Percentiles rank a stretch among this genome's conserved stretches.
These are phyloP conservation scores for Coemansia furcata DNA, from an alignment of 192 early-diverging fungal genomes.

Conservation along the genomic window DNA sequence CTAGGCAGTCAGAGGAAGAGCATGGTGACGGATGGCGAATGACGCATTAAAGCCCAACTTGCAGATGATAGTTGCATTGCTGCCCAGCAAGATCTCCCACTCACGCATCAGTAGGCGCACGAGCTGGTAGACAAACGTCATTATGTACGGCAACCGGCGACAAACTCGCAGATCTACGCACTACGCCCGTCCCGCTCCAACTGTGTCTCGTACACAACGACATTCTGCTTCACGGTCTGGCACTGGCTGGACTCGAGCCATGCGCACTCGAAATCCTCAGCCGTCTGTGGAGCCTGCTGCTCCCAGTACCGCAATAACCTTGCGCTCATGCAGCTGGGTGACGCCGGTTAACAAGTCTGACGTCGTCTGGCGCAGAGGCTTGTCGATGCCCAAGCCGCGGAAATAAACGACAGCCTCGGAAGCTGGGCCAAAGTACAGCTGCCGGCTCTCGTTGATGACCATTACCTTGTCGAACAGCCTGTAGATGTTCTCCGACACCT, in stretches of 20 bases:
- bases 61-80: constrained; percentile 54
- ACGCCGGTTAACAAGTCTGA: constrained; percentile 67
- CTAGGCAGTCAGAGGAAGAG: constrained; percentile 64
- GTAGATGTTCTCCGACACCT: constrained; percentile 73
- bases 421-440: constrained; percentile 59
- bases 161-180: constrained; percentile 46
- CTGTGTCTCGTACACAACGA: constrained; percentile 47
- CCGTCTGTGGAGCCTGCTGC: constrained; percentile 52
- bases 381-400: constrained; percentile 50
- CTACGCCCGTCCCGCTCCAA: constrained; percentile 37
- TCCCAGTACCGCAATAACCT: constrained; percentile 56
- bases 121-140: constrained; percentile 64
- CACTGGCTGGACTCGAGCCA: constrained; percentile 54
- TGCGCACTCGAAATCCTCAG: constrained; percentile 62
- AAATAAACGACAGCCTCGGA: constrained; percentile 54
- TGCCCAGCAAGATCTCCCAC: constrained; percentile 60
- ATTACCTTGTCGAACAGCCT: constrained; percentile 59
- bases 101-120: constrained; percentile 61
- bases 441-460: constrained; percentile 50
- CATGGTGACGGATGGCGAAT: constrained; percentile 69
- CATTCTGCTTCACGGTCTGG: constrained; percentile 36
- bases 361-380: constrained; percentile 56
- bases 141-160: constrained; percentile 62
- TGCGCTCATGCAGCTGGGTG: constrained; percentile 59
- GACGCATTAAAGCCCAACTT: constrained; percentile 58